Evolutionary conservation across 495 filamentous ascomycete species (phyloP), one percentile per base, ranked within the genome.

Genomic region (Podospora pseudopauciseta): DNA sequence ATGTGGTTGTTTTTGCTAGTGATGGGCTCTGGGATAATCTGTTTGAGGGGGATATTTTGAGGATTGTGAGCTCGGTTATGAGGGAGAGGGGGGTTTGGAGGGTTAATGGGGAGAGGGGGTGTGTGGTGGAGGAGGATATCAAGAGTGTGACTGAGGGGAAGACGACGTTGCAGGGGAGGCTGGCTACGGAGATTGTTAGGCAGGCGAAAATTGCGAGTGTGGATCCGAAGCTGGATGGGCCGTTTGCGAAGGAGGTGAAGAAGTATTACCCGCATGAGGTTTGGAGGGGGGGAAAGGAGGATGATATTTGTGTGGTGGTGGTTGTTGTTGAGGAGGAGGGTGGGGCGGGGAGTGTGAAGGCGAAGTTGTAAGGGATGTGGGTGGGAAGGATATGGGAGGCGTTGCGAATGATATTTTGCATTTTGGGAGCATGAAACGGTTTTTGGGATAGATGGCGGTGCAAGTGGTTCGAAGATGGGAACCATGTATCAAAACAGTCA

Each of bases 11-110:
- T 18, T 90, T 98, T 68, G 95, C 93, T 4, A 97, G 92, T 6
- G 95, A 99, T 74, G 95, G 95, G 4, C 92, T 98, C 4, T 97
- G 94, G 88, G 95, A 99, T 77, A 99, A 99, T 73, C 83, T 99
- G n/a, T 93, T 90, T 70, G 88, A 92, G 70, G 89, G 94, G 73
- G 92, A 98, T 69, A 88, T 95, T 28, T 84, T 99, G 18, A 86
- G 88, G 62, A 86, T 95, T 65, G 87, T 92, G 32, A 93, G 89
- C 62, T 82, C 85, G 39, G 80, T 88, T 6, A 97, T 98, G 94
- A 76, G 86, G 7, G 79, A 79, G 27, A 80, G 82, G 20, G 89
- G 89, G 6, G 95, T 91, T 1, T 98, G 93, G 93, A 49, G 39
- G 39, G 77, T 75, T n/a, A 82, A 82, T 70, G 82, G 80, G 3